Evolutionary conservation across 352 stramenopile species (phyloP), one percentile per base, ranked within the genome.

Genomic region (Blastocystis sp.): DNA sequence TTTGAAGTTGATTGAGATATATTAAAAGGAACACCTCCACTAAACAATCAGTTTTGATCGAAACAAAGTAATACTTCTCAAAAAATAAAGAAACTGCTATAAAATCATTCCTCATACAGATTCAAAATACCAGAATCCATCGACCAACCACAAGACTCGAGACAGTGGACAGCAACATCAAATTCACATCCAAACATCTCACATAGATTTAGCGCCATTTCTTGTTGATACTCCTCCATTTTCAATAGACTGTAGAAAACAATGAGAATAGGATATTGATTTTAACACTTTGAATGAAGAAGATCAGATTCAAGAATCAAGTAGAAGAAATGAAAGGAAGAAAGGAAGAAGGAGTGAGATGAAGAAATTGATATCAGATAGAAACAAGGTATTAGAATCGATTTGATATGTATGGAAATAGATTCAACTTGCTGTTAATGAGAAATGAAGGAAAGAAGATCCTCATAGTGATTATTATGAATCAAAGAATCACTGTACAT

Each of bases 1-100:
- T 56, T 57, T 78, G 19, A 7, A 7, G 56, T 69, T 43, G 59
- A n/a, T 11, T n/a, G 19, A 14, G 19, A 1, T 29, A 32, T 83
- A 46, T 43, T n/a, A n/a, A 83, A n/a, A 0, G 71, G 71, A 32
- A 16, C 71, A 24, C 71, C 71, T 83, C 71, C 71, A 43, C 71
- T 83, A 83, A 4, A 21, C 9, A 16, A 0, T 83, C 27, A 83
- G 27, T 14, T 52, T 21, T 27, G 12, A 19, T 39, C 2, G 51
- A 21, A 63, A 19, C 0, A 42, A 19, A 21, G 35, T 12, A 2
- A 54, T 83, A 83, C 71, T 65, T 83, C 35, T 83, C 71, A 65
- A 83, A 83, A 65, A 83, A 83, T 35, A 83, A 7, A 7, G 42
- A 63, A 56, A 83, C 37, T 12, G 71, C 71, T 83, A 83, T 24